phyloP scores from a whole-genome alignment of 2,329 filamentous ascomycete genomes.

The Onygena corvina region DNA sequence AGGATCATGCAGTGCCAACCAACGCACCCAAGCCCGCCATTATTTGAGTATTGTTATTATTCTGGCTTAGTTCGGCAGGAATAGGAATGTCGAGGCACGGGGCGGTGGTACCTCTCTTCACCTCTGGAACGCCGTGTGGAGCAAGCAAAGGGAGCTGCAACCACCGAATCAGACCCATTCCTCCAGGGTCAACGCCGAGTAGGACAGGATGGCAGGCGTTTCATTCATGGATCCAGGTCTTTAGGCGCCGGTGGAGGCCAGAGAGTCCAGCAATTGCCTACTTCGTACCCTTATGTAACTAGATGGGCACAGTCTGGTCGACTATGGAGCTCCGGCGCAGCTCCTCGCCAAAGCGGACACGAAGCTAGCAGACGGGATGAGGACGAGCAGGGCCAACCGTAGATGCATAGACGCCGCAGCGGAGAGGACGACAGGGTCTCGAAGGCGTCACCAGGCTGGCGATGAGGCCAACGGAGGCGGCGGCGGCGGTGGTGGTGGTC shows the following conservation, averaged over 20 bases:
- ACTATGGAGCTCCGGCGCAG: no score
- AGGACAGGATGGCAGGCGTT: neutral
- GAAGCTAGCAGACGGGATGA: no score
- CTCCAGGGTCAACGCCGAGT: neutral
- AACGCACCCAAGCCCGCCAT: slow-evolving; percentile 1
- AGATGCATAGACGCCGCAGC: no score
- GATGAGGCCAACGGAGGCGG: no score
- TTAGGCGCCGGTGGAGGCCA: neutral
- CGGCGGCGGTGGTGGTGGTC: no score
- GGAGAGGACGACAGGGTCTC: no score
- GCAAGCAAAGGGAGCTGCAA: neutral
- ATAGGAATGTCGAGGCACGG: neutral
- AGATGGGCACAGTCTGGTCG: no score
- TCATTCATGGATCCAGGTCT: neutral
- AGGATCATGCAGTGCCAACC: slow-evolving; percentile 4
- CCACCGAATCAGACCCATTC: neutral
- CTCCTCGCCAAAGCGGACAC: no score
- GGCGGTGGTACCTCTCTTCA: neutral
- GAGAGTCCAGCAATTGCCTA: neutral
- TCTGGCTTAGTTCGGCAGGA: neutral
- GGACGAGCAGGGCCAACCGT: no score
- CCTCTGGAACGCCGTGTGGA: slow-evolving; percentile 5
- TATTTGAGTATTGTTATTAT: no score
- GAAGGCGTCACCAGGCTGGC: no score
- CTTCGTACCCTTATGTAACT: no score